Base-by-base conservation (phyloP, 1,284 basidiomycete species). In the Cutaneotrichosporon dermatis region DNA sequence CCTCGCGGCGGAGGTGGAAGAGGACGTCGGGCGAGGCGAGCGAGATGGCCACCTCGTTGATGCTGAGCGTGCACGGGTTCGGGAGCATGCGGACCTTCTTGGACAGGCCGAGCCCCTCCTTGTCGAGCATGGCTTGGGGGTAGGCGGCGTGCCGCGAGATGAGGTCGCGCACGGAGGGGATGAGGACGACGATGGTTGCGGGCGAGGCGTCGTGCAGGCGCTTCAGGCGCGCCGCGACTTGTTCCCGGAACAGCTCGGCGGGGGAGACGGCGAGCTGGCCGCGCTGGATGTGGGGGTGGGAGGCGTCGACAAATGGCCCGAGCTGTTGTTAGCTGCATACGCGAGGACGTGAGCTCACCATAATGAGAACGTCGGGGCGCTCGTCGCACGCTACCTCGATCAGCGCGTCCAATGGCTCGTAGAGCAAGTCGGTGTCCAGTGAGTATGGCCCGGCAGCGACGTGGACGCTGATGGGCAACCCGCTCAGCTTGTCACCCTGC, bases 1-100 rank as follows among this genome's bases (percentile, higher is more conserved):
- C 91, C 68, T 96, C 89, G 62, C 86, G 87, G 55, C 88, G 85
- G 2, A 99, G 80, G 72, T 96, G 92, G 76, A 93, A 93, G 33
- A 99, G 79, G 0, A 88, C 84, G 73, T 99, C 96, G 6, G 91
- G 85, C 57, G 89, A 92, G 13, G 84, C 88, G 5, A 85, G 82
- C 0, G 84, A 89, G 65, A 99, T 88, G 1, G 84, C 81, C 36
- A 96, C 78, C 54, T 88, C 90, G 74, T 97, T 95, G 64, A 99
- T 79, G 35, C 85, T 83, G 76, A 98, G 93, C 4, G 83, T 82
- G 25, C 86, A 84, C 0, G 96, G 96, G 70, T 98, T 98, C 2
- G 95, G 90, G 9, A 98, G 80, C 33, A 89, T 77, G 58, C 83
- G 84, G 51, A 95, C 85, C 61, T 86, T 83, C 88, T 80, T 80